Evolutionary conservation across 2,329 filamentous ascomycete species (phyloP).

Genomic region (Lasiodiplodia hormozganensis): DNA sequence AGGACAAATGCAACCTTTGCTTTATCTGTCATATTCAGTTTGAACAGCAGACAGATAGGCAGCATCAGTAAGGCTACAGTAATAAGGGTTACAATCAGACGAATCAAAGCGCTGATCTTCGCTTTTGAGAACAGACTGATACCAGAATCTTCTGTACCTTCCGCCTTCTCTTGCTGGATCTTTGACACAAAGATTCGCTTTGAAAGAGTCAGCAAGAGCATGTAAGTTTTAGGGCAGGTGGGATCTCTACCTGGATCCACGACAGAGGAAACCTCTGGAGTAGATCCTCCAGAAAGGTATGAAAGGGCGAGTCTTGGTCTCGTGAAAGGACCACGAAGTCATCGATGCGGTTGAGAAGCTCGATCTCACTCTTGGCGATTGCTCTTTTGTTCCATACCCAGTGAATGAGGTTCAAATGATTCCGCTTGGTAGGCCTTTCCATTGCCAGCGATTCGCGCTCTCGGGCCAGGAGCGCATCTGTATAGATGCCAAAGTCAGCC

Average conservation of each 20-base stretch:
- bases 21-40: constrained; percentile 21
- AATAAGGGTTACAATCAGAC: background rate
- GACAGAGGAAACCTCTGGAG: background rate
- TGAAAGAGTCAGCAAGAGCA: background rate
- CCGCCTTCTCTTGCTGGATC: background rate
- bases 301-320: constrained; percentile 28
- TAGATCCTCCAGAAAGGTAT: background rate
- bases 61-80: constrained; percentile 25
- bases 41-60: constrained; percentile 33
- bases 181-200: background rate
- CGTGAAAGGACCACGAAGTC: constrained; percentile 30
- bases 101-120: background rate
- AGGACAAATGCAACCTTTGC: constrained; percentile 32
- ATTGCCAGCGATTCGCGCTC: constrained; percentile 27
- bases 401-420: constrained; percentile 30
- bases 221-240: background rate
- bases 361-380: constrained; percentile 21
- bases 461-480: constrained; percentile 26
- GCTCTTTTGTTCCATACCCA: constrained; percentile 30
- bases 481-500: background rate
- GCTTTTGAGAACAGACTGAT: background rate
- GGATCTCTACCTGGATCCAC: background rate
- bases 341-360: constrained; percentile 27
- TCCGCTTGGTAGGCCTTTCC: constrained; percentile 29
- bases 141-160: background rate